Evolutionary conservation across 139 green algal species (phyloP).

Genomic region (Chlamydomonas sp.): DNA sequence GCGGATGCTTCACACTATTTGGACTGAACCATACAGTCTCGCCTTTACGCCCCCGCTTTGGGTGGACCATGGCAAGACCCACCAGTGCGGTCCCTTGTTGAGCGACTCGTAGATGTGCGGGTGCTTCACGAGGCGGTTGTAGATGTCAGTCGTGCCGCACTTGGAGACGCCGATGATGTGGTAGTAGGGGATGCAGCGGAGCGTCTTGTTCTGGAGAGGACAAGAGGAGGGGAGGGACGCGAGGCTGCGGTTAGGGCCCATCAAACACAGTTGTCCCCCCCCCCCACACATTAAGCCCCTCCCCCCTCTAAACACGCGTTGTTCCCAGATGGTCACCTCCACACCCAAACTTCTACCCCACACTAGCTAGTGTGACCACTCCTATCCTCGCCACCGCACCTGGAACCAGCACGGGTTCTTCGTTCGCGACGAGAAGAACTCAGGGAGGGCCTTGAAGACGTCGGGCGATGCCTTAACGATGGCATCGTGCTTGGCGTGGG

Average conservation of each 20-base stretch:
- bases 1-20: constrained; percentile 39
- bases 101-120: constrained; percentile 31
- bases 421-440: constrained; percentile 14
- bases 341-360: no score
- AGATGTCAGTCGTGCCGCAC: constrained; percentile 58
- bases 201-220: constrained; percentile 5
- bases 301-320: no score
- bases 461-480: constrained; percentile 26
- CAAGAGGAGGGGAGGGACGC: no score
- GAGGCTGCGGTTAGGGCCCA: no score
- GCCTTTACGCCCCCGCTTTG: not conserved
- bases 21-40: not conserved
- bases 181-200: constrained; percentile 52
- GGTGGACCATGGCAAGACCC: no score
- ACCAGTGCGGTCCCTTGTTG: constrained; percentile 55
- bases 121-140: constrained; percentile 48
- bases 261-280: no score
- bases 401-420: constrained; percentile 48
- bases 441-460: constrained; percentile 39
- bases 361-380: no score
- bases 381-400: no score
- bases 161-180: constrained; percentile 54
- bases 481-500: constrained; percentile 6
- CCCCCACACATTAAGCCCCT: no score
- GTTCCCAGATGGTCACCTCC: no score